Percentiles rank a stretch among this genome's conserved stretches.
Evolutionary conservation across 1,139 yeast species (phyloP).

Genomic region (Candida tunisiensis): DNA sequence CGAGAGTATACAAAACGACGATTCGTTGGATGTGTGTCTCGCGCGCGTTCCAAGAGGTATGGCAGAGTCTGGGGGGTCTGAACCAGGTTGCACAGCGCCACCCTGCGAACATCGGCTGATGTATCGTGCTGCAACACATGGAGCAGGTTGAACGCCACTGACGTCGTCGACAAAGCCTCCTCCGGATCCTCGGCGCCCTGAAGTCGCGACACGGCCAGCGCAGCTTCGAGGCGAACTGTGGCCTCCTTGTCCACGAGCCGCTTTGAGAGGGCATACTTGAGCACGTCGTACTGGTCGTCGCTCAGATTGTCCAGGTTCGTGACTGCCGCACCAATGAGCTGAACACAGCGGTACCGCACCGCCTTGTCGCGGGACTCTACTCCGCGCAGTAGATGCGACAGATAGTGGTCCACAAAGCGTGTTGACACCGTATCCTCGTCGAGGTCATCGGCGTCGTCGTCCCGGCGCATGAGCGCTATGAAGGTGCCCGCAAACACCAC

Average conservation of each 20-base stretch:
- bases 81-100: slow-evolving; percentile 56
- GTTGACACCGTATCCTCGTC: slow-evolving; percentile 25
- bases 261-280: slow-evolving; percentile 42
- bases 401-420: slow-evolving; percentile 39
- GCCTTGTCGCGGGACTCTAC: slow-evolving; percentile 58
- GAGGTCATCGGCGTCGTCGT: slow-evolving; percentile 17
- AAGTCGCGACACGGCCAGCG: slow-evolving; percentile 62
- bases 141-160: slow-evolving; percentile 32
- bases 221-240: slow-evolving; percentile 65
- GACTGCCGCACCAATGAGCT: slow-evolving; percentile 57
- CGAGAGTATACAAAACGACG: slow-evolving; percentile 60
- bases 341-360: slow-evolving; percentile 72
- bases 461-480: slow-evolving; percentile 31
- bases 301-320: slow-evolving; percentile 64
- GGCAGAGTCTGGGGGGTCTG: slow-evolving; percentile 39
- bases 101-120: slow-evolving; percentile 78
- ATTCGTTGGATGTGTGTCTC: slow-evolving; percentile 59
- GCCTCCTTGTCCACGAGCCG: slow-evolving; percentile 71
- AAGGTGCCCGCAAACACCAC: slow-evolving; percentile 60
- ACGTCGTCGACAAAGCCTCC: slow-evolving; percentile 22
- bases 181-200: slow-evolving; percentile 40
- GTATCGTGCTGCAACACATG: slow-evolving; percentile 57
- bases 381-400: slow-evolving; percentile 57
- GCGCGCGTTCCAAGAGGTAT: slow-evolving; percentile 58
- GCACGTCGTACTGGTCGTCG: slow-evolving; percentile 47